phyloP scores from a whole-genome alignment of 345 rosid species.

The Rubroshorea leprosula region DNA sequence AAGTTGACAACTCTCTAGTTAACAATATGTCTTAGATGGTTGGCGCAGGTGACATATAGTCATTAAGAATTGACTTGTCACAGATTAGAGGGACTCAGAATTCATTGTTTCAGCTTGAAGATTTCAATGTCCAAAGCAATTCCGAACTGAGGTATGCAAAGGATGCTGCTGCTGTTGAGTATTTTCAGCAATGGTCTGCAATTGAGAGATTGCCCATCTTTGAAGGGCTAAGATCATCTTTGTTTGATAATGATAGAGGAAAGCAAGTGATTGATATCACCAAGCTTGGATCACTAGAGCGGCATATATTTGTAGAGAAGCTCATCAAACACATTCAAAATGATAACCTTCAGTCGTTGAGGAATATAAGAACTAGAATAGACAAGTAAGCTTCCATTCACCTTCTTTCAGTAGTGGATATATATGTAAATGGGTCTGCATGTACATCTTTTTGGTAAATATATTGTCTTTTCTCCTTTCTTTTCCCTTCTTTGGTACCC shows the following conservation, averaged over 20 bases:
- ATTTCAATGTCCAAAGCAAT: constrained; percentile 24
- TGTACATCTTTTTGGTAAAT: too few species aligned
- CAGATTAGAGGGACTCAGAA: too few species aligned
- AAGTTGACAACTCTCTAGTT: neutral
- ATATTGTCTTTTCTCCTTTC: too few species aligned
- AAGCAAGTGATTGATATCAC: constrained; percentile 48
- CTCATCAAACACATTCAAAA: constrained; percentile 60
- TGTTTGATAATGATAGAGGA: constrained; percentile 29
- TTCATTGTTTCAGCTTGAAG: constrained; percentile 25
- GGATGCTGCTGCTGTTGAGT: constrained; percentile 30
- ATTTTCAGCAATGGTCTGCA: constrained; percentile 53
- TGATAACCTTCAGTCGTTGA: constrained; percentile 54
- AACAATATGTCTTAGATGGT: constrained; percentile 18
- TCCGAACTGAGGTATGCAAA: constrained; percentile 21
- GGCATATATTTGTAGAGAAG: constrained; percentile 51
- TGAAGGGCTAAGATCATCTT: constrained; percentile 48
- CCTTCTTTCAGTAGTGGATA: constrained; percentile 43
- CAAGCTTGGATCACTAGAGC: constrained; percentile 48
- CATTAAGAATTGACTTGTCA: too few species aligned
- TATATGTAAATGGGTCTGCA: too few species aligned
- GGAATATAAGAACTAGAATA: constrained; percentile 44
- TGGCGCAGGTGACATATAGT: too few species aligned
- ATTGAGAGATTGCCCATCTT: constrained; percentile 64
- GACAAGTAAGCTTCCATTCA: constrained; percentile 59
- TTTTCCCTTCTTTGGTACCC: too few species aligned